Percentiles rank a stretch among this genome's conserved stretches.
Conservation (phyloP, 2,329 filamentous ascomycete genomes). For the Colletotrichum sp. region DNA sequence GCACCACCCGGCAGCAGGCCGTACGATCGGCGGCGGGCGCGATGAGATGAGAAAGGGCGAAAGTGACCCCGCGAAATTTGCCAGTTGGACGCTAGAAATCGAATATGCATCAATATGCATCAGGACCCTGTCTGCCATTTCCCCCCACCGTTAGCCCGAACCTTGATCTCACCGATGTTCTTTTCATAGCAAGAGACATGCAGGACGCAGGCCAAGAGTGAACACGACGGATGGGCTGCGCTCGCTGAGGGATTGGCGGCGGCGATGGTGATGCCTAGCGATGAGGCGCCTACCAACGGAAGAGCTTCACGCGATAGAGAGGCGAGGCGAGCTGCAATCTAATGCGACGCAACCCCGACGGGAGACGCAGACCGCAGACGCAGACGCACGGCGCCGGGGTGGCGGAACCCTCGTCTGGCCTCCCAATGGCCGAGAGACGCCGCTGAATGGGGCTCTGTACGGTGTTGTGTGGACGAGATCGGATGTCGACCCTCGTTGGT, state of each 20-base stretch:
- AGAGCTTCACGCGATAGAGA: neutral
- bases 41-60: neutral
- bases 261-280: neutral
- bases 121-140: neutral
- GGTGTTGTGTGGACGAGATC: neutral
- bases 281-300: neutral
- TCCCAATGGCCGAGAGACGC: neutral
- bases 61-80: neutral
- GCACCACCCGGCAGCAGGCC: neutral
- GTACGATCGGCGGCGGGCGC: neutral
- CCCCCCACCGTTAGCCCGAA: neutral
- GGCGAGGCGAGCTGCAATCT: constrained; percentile 8
- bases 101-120: neutral
- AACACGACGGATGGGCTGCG: neutral
- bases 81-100: neutral
- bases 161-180: neutral
- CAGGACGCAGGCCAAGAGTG: neutral
- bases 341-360: constrained; percentile 5
- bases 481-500: neutral
- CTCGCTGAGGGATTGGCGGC: neutral
- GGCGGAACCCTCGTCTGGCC: neutral
- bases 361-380: neutral
- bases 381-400: neutral
- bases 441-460: neutral
- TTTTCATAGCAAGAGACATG: constrained; percentile 3